Percentiles rank a stretch among this genome's conserved stretches.
Evolutionary conservation across 768 basidiomycete genomes (phyloP).

Genomic region (Boletellus emodensis): DNA sequence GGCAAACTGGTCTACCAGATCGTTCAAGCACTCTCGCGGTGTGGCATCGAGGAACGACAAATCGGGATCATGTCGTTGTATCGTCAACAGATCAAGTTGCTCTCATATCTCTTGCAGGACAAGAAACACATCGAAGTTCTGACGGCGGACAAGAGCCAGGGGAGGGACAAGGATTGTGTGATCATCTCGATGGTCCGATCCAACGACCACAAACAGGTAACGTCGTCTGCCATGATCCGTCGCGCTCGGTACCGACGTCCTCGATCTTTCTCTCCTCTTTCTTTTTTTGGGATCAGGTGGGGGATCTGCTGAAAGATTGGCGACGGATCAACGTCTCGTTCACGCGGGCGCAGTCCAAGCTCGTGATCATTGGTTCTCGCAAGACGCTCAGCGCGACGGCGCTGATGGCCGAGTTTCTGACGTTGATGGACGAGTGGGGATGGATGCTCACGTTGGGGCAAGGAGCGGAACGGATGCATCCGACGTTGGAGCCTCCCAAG

Average conservation of each 20-base stretch:
- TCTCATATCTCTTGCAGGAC: constrained; percentile 59
- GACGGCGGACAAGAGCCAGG: constrained; percentile 92
- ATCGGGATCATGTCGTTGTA: constrained; percentile 91
- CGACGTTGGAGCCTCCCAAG: constrained; percentile 22
- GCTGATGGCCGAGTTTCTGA: constrained; percentile 71
- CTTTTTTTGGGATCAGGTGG: constrained; percentile 49
- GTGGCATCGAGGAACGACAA: constrained; percentile 64
- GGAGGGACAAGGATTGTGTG: constrained; percentile 93
- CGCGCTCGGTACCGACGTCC: not conserved
- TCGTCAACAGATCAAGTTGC: constrained; percentile 90
- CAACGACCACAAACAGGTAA: constrained; percentile 70
- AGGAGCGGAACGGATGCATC: constrained; percentile 53
- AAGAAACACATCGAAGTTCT: constrained; percentile 71
- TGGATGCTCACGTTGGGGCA: constrained; percentile 69
- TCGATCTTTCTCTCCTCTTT: no score
- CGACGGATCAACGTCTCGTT: constrained; percentile 95
- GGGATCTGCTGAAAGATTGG: constrained; percentile 95
- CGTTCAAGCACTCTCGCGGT: constrained; percentile 55
- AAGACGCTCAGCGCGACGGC: constrained; percentile 62
- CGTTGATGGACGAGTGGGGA: constrained; percentile 60
- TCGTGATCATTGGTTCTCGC: constrained; percentile 87
- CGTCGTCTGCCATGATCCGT: no score
- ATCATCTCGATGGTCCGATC: constrained; percentile 91
- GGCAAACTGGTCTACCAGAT: constrained; percentile 67
- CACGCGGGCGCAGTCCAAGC: constrained; percentile 86